Conservation (phyloP, 495 filamentous ascomycete genomes). For the Letharia columbiana region DNA sequence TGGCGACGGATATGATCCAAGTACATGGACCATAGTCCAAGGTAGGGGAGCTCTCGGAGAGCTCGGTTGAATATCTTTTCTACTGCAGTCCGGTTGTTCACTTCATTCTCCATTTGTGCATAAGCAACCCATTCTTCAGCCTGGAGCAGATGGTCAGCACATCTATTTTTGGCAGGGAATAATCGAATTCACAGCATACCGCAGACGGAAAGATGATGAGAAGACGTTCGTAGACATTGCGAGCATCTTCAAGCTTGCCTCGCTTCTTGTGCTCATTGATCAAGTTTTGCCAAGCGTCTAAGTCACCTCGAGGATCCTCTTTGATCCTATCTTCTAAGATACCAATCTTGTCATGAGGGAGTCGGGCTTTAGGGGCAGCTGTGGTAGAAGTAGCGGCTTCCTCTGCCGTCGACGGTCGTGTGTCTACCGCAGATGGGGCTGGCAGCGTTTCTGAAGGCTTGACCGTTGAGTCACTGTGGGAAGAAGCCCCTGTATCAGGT, state of each 20-base stretch:
- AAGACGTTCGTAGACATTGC: conserved; percentile 76
- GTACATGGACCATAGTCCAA: conserved; percentile 87
- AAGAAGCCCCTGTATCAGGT: conserved; percentile 40
- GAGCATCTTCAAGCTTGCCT: conserved; percentile 71
- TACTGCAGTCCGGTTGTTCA: conserved; percentile 64
- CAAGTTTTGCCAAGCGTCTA: conserved; percentile 79
- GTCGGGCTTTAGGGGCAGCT: conserved; percentile 43
- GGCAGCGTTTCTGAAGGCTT: conserved; percentile 36
- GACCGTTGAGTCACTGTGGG: conserved; percentile 29
- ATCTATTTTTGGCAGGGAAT: not conserved
- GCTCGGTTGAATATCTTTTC: conserved; percentile 75
- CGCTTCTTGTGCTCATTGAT: conserved; percentile 78
- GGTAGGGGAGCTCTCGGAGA: conserved; percentile 63
- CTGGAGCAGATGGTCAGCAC: conserved; percentile 37
- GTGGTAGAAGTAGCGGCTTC: conserved; percentile 31
- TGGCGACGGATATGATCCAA: conserved; percentile 87
- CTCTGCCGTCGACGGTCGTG: conserved; percentile 35
- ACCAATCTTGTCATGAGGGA: conserved; percentile 70
- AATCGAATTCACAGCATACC: conserved; percentile 48
- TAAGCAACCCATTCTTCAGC: conserved; percentile 84
- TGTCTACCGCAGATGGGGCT: conserved; percentile 30
- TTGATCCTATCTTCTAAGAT: conserved; percentile 82
- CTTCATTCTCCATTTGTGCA: conserved; percentile 75
- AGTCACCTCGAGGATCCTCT: conserved; percentile 84
- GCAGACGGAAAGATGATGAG: conserved; percentile 79